Base-by-base conservation (phyloP, 169 alveolate genomes). In the Besnoitia besnoiti region DNA sequence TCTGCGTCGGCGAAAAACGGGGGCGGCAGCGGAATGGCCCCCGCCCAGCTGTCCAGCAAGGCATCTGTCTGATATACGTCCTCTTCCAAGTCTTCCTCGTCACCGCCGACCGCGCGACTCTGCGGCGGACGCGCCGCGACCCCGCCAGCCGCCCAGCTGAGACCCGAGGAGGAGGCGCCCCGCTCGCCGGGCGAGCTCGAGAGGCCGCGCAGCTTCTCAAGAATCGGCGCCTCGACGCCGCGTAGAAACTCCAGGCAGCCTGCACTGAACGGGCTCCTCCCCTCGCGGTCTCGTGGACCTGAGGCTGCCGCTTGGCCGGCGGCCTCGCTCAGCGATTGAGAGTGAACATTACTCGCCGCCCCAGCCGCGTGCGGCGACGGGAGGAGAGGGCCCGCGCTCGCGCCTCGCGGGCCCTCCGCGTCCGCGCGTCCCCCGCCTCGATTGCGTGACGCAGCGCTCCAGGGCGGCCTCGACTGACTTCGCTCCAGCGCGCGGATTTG, bases 211-310 rank as follows among this genome's bases (percentile, higher is more conserved):
- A 77, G 55, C 59, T 35, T 5, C 59, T 77, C 44, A 2, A 77
- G 59, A 37, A 77, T 37, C 40, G 87, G 87, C 59, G 49, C 87
- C 40, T 77, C 87, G 7, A 77, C 35, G n/a, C 40, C 59, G 19
- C 59, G 47, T 16, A 77, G 87, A 21, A 40, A 77, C 21, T 27
- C 59, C 59, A 77, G 24, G 47, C 87, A 77, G 35, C 87, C 87
- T 2, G 30, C 30, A 77, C 87, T 77, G 19, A 77, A 77, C 59
- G 40, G 21, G 46, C 44, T 21, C 19, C n/a, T 24, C 2, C 82
- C 24, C 39, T 37, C 24, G 16, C 82, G 10, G 0, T 73, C 82
- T 3, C 21, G 27, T 73, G 14, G 14, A 24, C 14, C n/a, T 16
- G 67, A 51, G 24, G 67, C 39, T 37, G 3, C 82, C 46, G 44